Evolutionary conservation across 768 basidiomycete genomes (phyloP).

Genomic region (Hydnum rufescens): DNA sequence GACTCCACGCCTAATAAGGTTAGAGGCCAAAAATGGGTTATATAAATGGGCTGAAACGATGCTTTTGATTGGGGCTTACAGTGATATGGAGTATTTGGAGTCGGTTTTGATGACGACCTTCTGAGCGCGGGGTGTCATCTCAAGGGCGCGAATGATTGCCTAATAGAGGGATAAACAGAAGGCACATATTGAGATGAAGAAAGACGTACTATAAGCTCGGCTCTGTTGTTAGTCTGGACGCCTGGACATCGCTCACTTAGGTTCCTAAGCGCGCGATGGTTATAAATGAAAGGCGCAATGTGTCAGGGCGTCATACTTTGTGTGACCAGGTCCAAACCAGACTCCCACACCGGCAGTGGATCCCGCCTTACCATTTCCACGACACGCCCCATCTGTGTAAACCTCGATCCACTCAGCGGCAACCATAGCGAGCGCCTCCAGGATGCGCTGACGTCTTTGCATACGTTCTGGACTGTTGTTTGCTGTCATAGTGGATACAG

Average conservation of each 20-base stretch:
- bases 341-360: constrained; percentile 72
- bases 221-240: constrained; percentile 70
- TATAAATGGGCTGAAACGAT: not conserved
- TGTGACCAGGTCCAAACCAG: constrained; percentile 61
- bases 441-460: not conserved
- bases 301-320: constrained; percentile 25
- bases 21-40: too few species aligned
- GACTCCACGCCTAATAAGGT: constrained; percentile 23
- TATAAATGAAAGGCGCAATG: not conserved
- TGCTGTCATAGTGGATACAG: constrained; percentile 1
- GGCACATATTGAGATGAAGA: not conserved
- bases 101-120: constrained; percentile 65
- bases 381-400: constrained; percentile 77
- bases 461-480: constrained; percentile 1
- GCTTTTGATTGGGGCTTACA: too few species aligned
- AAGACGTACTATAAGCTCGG: constrained; percentile 57
- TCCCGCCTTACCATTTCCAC: constrained; percentile 50
- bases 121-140: constrained; percentile 39
- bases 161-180: constrained; percentile 17
- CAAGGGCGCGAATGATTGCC: constrained; percentile 72
- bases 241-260: constrained; percentile 43
- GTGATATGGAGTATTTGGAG: constrained; percentile 61
- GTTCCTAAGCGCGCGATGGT: constrained; percentile 30
- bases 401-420: constrained; percentile 30
- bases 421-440: constrained; percentile 10